Evolutionary conservation across 164 flowering plant species (phyloP).

Genomic region (Euptelea pleiosperma): DNA sequence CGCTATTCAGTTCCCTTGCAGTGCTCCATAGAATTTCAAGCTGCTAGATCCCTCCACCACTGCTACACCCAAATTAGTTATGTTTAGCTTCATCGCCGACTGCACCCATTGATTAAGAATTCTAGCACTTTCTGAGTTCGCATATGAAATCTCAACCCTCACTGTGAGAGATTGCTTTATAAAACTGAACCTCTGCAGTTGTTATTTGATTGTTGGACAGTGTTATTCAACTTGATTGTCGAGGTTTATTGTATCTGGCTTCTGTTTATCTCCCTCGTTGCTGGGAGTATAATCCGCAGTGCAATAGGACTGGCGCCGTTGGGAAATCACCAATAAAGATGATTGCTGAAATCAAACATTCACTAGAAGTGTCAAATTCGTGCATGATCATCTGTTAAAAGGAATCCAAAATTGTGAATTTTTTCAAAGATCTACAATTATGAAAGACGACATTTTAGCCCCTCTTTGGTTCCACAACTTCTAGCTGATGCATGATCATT

Average conservation of each 20-base stretch:
- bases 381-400: too few relatives aligned
- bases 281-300: neutral
- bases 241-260: neutral
- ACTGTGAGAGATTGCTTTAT: neutral
- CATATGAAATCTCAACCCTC: neutral
- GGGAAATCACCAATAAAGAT: conserved; percentile 52
- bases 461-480: too few relatives aligned
- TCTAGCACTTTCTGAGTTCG: neutral
- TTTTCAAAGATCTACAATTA: too few relatives aligned
- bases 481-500: too few relatives aligned
- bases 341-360: conserved; percentile 41
- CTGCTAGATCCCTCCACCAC: too few relatives aligned
- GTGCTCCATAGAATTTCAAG: too few relatives aligned
- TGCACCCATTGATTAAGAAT: too few relatives aligned
- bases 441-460: too few relatives aligned
- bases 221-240: neutral
- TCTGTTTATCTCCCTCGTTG: neutral
- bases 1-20: too few relatives aligned
- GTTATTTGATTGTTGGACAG: neutral
- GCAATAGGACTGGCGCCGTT: conserved; percentile 24
- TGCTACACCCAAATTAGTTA: too few relatives aligned
- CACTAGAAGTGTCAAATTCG: too few relatives aligned
- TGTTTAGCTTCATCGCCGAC: too few relatives aligned
- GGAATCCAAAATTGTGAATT: neutral
- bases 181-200: neutral